Conservation (phyloP, 352 stramenopile genomes). For the Phytopythium mirpurense region DNA sequence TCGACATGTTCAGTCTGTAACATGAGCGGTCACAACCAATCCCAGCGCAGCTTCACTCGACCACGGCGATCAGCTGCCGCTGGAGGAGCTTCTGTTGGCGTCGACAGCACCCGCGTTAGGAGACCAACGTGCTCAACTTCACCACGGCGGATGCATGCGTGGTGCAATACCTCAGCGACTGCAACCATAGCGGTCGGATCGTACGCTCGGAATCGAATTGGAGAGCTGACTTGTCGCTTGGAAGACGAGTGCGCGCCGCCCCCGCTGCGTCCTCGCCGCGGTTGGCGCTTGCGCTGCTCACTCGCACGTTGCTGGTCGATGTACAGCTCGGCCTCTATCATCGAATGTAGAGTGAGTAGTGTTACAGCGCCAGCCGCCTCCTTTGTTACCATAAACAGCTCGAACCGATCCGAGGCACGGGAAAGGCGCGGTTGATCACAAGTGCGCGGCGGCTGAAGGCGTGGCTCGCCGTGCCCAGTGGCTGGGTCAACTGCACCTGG, state of each 20-base stretch:
- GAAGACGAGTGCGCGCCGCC: neutral
- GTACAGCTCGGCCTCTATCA: slow-evolving; percentile 42
- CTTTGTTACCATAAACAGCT: no score
- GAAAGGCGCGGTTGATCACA: slow-evolving; percentile 48
- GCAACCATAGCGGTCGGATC: slow-evolving; percentile 31
- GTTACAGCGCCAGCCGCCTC: no score
- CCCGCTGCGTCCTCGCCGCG: neutral
- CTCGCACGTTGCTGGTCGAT: slow-evolving; percentile 32
- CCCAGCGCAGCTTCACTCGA: no score
- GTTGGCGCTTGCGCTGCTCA: slow-evolving; percentile 17
- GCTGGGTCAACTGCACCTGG: slow-evolving; percentile 39
- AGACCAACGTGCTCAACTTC: neutral
- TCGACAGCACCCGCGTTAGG: neutral
- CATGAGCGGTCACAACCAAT: neutral
- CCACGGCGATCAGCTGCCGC: slow-evolving; percentile 19
- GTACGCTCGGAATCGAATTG: slow-evolving; percentile 28
- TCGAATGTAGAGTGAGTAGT: no score
- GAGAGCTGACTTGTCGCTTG: neutral
- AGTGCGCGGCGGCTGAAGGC: slow-evolving; percentile 20
- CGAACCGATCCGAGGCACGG: slow-evolving; percentile 54
- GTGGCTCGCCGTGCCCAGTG: slow-evolving; percentile 8
- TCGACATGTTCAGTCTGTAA: slow-evolving; percentile 56
- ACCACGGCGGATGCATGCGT: neutral
- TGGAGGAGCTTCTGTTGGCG: slow-evolving; percentile 21
- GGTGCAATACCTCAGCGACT: slow-evolving; percentile 26